A percentile compares a stretch with the other conserved stretches of the same genome.
Conservation (phyloP, 768 basidiomycete species). For the Rhodocollybia butyracea region DNA sequence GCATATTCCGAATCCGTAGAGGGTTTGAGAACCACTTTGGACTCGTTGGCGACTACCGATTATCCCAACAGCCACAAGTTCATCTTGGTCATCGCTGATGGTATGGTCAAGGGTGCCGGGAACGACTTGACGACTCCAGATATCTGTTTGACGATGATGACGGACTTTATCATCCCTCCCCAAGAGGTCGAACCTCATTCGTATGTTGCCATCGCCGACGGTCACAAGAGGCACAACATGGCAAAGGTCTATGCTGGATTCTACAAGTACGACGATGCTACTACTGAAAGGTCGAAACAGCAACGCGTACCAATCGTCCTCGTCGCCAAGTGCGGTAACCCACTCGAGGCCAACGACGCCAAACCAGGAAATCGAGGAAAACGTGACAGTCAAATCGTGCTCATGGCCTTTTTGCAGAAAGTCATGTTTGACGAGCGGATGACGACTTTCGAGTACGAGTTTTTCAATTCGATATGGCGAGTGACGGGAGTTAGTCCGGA, state of each 20-base stretch:
- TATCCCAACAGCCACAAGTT: conserved; percentile 98
- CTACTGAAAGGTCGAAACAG: conserved; percentile 88
- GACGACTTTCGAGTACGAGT: conserved; percentile 99
- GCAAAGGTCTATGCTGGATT: conserved; percentile 98
- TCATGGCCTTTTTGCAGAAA: conserved; percentile 98
- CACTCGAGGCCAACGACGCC: conserved; percentile 78
- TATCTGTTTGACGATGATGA: conserved; percentile 96
- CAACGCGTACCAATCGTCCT: conserved; percentile 95
- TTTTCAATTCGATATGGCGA: conserved; percentile 98
- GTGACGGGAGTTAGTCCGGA: conserved; percentile 95
- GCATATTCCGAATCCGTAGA: conserved; percentile 98
- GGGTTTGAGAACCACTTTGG: conserved; percentile 95
- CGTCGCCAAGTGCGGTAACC: conserved; percentile 95
- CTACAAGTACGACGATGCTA: conserved; percentile 91
- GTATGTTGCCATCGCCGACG: conserved; percentile 98
- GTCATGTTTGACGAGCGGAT: conserved; percentile 99
- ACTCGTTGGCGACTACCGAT: conserved; percentile 96
- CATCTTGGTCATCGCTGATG: conserved; percentile 94
- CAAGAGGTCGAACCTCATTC: conserved; percentile 91
- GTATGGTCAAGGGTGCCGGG: conserved; percentile 96
- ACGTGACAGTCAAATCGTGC: conserved; percentile 95
- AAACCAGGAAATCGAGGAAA: conserved; percentile 99
- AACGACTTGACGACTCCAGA: conserved; percentile 90
- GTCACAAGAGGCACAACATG: conserved; percentile 99
- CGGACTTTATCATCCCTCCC: conserved; percentile 77